phyloP scores from a whole-genome alignment of 805 yeast genomes.

The Scheffersomyces stipitis region DNA sequence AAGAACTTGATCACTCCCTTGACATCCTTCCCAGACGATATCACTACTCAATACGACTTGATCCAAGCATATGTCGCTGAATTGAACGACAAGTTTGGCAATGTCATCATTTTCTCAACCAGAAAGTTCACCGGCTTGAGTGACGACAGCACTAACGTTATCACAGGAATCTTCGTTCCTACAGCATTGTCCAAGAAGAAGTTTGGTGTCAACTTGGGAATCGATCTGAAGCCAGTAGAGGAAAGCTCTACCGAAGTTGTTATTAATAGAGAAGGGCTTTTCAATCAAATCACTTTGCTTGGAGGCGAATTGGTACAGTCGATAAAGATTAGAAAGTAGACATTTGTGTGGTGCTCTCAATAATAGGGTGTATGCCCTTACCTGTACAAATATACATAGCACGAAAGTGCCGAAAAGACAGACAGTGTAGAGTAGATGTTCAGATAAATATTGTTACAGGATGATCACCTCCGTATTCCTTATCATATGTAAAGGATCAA shows the following conservation, averaged over 20 bases:
- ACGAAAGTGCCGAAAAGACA: no score
- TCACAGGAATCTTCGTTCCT: slow-evolving; percentile 84
- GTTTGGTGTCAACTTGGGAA: slow-evolving; percentile 79
- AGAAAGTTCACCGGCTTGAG: slow-evolving; percentile 54
- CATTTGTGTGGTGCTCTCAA: not conserved
- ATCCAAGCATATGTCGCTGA: slow-evolving; percentile 59
- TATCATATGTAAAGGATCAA: no score
- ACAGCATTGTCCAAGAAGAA: slow-evolving; percentile 55
- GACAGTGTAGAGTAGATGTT: no score
- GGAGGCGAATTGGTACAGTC: slow-evolving; percentile 62
- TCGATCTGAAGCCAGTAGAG: slow-evolving; percentile 63
- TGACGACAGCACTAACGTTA: slow-evolving; percentile 57
- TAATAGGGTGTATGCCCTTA: slow-evolving; percentile 1
- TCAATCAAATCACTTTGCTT: slow-evolving; percentile 65
- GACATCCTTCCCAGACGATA: slow-evolving; percentile 44
- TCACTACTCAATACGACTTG: slow-evolving; percentile 58
- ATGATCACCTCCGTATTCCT: no score
- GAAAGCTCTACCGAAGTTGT: slow-evolving; percentile 51
- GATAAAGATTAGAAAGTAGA: slow-evolving; percentile 34
- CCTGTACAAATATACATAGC: slow-evolving; percentile 5
- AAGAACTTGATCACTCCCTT: slow-evolving; percentile 56
- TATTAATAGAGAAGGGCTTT: slow-evolving; percentile 70
- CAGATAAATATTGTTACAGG: no score
- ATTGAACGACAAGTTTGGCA: slow-evolving; percentile 61
- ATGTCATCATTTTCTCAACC: slow-evolving; percentile 68